Percentiles rank a stretch among this genome's conserved stretches.
These are phyloP conservation scores for Chalaropsis thielavioides DNA, from an alignment of 2,329 filamentous ascomycete genomes.

Conservation along the genomic window DNA sequence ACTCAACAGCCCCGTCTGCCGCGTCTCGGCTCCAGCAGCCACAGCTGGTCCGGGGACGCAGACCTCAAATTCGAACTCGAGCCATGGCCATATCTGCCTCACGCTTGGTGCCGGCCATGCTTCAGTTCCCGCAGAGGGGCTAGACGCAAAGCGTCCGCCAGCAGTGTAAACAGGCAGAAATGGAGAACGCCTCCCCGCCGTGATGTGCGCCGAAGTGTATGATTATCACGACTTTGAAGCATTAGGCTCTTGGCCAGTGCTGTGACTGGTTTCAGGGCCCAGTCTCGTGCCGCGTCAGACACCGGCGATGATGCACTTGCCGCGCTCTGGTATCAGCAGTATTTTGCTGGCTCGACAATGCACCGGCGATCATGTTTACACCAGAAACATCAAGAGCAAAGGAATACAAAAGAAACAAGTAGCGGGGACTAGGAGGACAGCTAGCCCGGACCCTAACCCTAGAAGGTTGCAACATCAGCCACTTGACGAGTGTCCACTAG, in stretches of 20 bases:
- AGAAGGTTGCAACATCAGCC: no score
- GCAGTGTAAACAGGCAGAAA: neutral
- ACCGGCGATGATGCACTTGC: neutral
- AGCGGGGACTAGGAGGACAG: no score
- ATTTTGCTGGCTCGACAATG: neutral
- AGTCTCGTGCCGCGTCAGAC: neutral
- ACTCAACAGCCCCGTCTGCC: neutral
- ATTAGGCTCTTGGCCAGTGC: neutral
- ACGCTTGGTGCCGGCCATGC: neutral
- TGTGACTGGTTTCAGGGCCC: neutral
- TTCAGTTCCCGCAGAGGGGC: neutral
- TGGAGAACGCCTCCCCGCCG: neutral
- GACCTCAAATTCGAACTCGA: neutral
- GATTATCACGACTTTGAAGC: slow-evolving; percentile 2
- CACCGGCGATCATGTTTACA: neutral
- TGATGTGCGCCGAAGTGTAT: neutral
- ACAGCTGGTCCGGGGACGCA: neutral
- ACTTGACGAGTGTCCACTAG: no score
- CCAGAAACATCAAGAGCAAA: neutral
- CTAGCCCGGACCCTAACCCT: no score
- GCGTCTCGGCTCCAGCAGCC: neutral
- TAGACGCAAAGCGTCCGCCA: neutral
- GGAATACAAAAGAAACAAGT: no score
- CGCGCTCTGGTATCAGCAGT: neutral
- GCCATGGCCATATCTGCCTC: neutral